Percentiles rank a stretch among this genome's conserved stretches.
phyloP scores from a whole-genome alignment of 1,139 yeast genomes.

The Yamadazyma taylorii region DNA sequence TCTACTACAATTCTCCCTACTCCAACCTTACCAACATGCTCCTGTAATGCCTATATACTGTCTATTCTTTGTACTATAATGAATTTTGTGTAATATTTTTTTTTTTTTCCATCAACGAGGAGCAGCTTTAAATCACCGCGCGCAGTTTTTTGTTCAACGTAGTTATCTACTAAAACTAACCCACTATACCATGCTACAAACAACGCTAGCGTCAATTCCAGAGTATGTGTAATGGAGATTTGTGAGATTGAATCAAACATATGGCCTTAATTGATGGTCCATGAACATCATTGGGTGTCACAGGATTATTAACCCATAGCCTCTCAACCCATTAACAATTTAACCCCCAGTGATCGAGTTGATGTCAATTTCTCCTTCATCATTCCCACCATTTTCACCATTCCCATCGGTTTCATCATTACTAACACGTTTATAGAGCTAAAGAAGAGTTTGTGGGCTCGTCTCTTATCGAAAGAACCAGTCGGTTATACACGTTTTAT shows the following conservation, averaged over 20 bases:
- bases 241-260: background rate
- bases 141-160: too few species aligned
- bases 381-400: background rate
- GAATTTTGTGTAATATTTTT: background rate
- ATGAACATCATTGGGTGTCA: too few species aligned
- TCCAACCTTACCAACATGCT: too few species aligned
- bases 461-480: conserved; percentile 52
- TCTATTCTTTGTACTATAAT: background rate
- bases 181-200: conserved; percentile 33
- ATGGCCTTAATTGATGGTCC: background rate
- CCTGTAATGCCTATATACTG: too few species aligned
- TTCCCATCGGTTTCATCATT: conserved; percentile 1
- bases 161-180: background rate
- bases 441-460: conserved; percentile 52
- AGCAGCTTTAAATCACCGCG: too few species aligned
- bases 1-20: too few species aligned
- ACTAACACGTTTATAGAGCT: conserved; percentile 27
- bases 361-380: too few species aligned
- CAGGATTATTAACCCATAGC: too few species aligned
- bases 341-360: too few species aligned
- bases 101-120: too few species aligned
- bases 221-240: conserved; percentile 31
- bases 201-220: conserved; percentile 47
- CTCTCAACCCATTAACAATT: too few species aligned
- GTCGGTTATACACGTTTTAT: conserved; percentile 43